phyloP scores from a whole-genome alignment of 495 filamentous ascomycete genomes.

The Tuber calosporum region DNA sequence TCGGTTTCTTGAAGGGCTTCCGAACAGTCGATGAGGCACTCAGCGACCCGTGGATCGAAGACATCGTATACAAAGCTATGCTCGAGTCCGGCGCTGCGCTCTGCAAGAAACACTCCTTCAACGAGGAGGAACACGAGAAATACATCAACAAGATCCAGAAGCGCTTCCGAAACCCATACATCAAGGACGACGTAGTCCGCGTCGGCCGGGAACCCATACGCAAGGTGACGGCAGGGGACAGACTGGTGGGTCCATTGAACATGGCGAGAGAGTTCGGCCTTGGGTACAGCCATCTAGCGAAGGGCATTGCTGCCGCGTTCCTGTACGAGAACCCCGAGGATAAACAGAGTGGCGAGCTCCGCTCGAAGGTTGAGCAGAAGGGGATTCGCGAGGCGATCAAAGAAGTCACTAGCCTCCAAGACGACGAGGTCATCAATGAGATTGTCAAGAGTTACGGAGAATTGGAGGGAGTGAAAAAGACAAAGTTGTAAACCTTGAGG shows the following conservation, averaged over 20 bases:
- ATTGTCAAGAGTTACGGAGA: conserved; percentile 38
- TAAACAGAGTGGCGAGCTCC: conserved; percentile 34
- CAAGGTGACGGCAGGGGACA: conserved; percentile 86
- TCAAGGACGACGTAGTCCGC: conserved; percentile 88
- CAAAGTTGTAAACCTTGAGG: background rate
- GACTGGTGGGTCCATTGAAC: conserved; percentile 72
- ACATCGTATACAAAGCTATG: conserved; percentile 66
- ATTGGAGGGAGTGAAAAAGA: conserved; percentile 16
- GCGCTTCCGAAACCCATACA: conserved; percentile 89
- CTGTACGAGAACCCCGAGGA: conserved; percentile 40
- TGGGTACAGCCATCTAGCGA: conserved; percentile 32
- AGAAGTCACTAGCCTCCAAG: conserved; percentile 33
- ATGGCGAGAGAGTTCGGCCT: conserved; percentile 36
- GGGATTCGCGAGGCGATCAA: conserved; percentile 26
- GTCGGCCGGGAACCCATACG: conserved; percentile 90
- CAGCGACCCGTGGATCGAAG: conserved; percentile 57
- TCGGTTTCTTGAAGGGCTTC: conserved; percentile 76
- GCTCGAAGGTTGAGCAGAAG: conserved; percentile 24
- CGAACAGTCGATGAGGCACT: conserved; percentile 79
- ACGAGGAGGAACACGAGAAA: conserved; percentile 63
- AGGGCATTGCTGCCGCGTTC: conserved; percentile 36
- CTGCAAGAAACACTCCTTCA: conserved; percentile 67
- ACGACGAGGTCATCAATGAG: conserved; percentile 22
- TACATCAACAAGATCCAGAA: conserved; percentile 89
- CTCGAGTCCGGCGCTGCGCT: conserved; percentile 79